A percentile compares a stretch with the other conserved stretches of the same genome.
Conservation (phyloP, 352 stramenopile species). For the Pythium phragmiticola region DNA sequence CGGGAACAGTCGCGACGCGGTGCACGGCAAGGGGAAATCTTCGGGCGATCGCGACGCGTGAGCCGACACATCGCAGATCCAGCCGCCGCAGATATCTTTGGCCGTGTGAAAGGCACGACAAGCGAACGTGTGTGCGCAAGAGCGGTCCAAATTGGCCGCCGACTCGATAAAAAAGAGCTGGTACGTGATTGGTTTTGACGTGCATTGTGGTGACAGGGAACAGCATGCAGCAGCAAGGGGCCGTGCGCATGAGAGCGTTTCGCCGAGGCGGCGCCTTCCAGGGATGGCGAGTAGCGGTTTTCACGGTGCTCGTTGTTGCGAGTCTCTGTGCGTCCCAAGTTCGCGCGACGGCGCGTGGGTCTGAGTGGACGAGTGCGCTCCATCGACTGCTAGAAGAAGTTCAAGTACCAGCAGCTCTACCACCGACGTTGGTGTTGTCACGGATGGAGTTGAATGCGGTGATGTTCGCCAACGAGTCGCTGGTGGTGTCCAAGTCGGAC, state of each 20-base stretch:
- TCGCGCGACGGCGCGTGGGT: neutral
- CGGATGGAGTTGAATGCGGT: neutral
- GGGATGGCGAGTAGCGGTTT: neutral
- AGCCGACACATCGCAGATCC: neutral
- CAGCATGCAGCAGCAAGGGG: neutral
- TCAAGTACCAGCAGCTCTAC: neutral
- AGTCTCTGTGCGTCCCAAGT: neutral
- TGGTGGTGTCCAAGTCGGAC: constrained; percentile 21
- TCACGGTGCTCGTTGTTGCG: neutral
- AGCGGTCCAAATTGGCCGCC: neutral
- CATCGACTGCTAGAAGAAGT: neutral
- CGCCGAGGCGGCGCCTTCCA: neutral
- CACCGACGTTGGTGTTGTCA: neutral
- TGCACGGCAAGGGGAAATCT: constrained; percentile 5
- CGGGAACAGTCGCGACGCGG: constrained; percentile 4
- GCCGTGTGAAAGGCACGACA: neutral
- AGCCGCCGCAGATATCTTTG: neutral
- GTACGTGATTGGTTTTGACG: neutral
- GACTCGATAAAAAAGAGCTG: neutral
- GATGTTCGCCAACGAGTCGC: constrained; percentile 29
- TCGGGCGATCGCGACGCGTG: constrained; percentile 3
- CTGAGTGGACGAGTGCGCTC: neutral
- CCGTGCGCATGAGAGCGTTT: neutral
- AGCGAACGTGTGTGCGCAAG: neutral
- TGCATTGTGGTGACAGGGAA: neutral